Base-by-base conservation (phyloP, 495 filamentous ascomycete genomes). In the Tuber aestivum region DNA sequence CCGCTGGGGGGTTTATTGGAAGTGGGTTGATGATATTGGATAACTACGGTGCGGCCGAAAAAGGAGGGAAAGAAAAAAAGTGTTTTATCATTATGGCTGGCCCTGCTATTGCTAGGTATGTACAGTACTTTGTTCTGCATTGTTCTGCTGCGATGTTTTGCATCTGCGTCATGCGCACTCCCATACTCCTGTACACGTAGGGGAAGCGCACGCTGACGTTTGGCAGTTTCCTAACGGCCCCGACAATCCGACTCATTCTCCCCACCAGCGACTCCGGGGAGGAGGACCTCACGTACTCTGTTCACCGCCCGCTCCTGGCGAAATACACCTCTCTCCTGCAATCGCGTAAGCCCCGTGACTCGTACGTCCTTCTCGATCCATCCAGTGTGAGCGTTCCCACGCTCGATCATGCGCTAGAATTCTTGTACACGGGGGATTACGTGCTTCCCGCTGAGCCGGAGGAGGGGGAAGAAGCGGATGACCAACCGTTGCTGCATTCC, bases 341-440 rank as follows among this genome's bases (percentile, higher is more conserved):
- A 35, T 70, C 76, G 27, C 76, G 70, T 8, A 73, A 71, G n/a
- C 74, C 76, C 14, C 79, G 77, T 32, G 71, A 74, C 40, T 61
- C 74, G 18, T 77, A 78, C 27, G 71, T 77, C 38, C 41, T 79
- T 38, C 76, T 75, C 42, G 71, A 78, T 40, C 74, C 74, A 27
- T n/a, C 38, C 16, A 76, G 56, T 42, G 77, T 78, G 23, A 56
- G 72, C 38, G 41, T 73, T 37, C 70, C 77, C 21, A 78, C 79
- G 0, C 69, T 81, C 72, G 79, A 81, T 70, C 50, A 38, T 21
- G 74, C 70, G 10, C 72, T 81, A 10, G 79, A 81, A 48, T 77
- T 65, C 40, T 69, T 81, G 48, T 81, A 81, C 70, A 81, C 79
- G 20, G 74, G 72, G 74, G 72, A 72, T 70, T 81, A 81, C 70